Percentiles rank a stretch among this genome's conserved stretches.
phyloP scores from a whole-genome alignment of 495 filamentous ascomycete species.

The Trypethelium eluteriae region DNA sequence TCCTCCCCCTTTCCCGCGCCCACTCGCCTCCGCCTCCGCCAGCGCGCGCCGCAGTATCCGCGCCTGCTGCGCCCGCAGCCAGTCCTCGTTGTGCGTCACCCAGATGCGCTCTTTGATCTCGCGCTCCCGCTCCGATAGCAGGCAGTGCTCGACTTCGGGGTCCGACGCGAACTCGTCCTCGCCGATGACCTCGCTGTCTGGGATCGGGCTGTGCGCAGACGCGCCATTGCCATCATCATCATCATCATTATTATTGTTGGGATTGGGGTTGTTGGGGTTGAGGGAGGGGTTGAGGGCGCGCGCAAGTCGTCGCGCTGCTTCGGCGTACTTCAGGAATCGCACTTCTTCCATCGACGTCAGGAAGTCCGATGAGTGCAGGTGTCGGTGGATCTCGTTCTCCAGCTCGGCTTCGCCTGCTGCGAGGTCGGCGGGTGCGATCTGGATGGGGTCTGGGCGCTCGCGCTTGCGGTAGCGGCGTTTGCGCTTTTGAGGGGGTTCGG shows the following conservation, averaged over 20 bases:
- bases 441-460: slow-evolving; percentile 15
- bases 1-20: slow-evolving; percentile 41
- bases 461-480: slow-evolving; percentile 17
- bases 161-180: slow-evolving; percentile 78
- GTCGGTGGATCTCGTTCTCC: slow-evolving; percentile 29
- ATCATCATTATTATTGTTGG: not conserved
- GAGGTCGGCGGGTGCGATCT: slow-evolving; percentile 32
- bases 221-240: too few species aligned
- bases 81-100: slow-evolving; percentile 89
- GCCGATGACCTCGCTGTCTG: slow-evolving; percentile 11
- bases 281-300: not conserved
- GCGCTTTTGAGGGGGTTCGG: not conserved
- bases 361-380: slow-evolving; percentile 19
- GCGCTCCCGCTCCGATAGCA: slow-evolving; percentile 61
- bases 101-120: slow-evolving; percentile 80
- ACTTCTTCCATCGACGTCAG: slow-evolving; percentile 15
- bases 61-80: slow-evolving; percentile 71
- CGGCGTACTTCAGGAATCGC: slow-evolving; percentile 16
- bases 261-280: not conserved
- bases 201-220: not conserved
- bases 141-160: slow-evolving; percentile 71
- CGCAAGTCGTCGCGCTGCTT: slow-evolving; percentile 10
- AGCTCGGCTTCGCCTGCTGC: slow-evolving; percentile 28
- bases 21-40: slow-evolving; percentile 43
- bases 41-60: slow-evolving; percentile 62